Evolutionary conservation across 805 yeast species (phyloP).

Genomic region (Cyberlindnera meyerae): DNA sequence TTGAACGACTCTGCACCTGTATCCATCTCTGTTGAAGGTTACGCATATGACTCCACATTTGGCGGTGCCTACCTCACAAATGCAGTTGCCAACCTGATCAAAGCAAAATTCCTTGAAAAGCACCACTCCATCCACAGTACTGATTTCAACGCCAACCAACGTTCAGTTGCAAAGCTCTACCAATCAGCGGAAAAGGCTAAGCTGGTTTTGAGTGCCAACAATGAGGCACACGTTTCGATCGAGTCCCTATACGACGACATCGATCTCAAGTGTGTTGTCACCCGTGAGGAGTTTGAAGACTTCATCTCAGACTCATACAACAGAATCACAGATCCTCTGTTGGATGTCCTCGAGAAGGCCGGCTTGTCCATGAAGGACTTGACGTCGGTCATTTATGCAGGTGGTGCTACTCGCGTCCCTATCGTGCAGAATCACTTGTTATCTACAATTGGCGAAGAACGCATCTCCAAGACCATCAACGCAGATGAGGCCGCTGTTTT

Average conservation of each 20-base stretch:
- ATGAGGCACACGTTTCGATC: constrained; percentile 68
- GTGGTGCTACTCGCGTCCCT: constrained; percentile 92
- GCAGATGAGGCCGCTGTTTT: constrained; percentile 93
- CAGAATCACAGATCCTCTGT: constrained; percentile 51
- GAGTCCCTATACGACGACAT: constrained; percentile 71
- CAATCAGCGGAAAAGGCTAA: constrained; percentile 89
- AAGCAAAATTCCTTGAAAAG: constrained; percentile 49
- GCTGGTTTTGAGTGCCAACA: constrained; percentile 79
- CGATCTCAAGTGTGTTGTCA: constrained; percentile 64
- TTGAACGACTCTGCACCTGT: constrained; percentile 37
- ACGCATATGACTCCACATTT: constrained; percentile 58
- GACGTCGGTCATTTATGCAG: constrained; percentile 70
- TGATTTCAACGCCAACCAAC: constrained; percentile 42
- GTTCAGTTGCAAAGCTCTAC: constrained; percentile 62
- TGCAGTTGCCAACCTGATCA: constrained; percentile 55
- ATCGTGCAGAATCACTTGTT: constrained; percentile 63
- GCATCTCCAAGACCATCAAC: constrained; percentile 77
- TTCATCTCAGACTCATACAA: constrained; percentile 36
- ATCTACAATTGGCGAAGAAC: constrained; percentile 51
- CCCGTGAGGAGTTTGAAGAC: constrained; percentile 80
- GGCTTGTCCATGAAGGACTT: constrained; percentile 34
- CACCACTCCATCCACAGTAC: constrained; percentile 36
- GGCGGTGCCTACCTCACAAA: constrained; percentile 78
- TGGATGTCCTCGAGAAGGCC: constrained; percentile 39
- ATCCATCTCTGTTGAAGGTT: constrained; percentile 62